A percentile compares a stretch with the other conserved stretches of the same genome.
phyloP scores from a whole-genome alignment of 192 early-diverging fungal species.

The Chytriomyces confervae region DNA sequence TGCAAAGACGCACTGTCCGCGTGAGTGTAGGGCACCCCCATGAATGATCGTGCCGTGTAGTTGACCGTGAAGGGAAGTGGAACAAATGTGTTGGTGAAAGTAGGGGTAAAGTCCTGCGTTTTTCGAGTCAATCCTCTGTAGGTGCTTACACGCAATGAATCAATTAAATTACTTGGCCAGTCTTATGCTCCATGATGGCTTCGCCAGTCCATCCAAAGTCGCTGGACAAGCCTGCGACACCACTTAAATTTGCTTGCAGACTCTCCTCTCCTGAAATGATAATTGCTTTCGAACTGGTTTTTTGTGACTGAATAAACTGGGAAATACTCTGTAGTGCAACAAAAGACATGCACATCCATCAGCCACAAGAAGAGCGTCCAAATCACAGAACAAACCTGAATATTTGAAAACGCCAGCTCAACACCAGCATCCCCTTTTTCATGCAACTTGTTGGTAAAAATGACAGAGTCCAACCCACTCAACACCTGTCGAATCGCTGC shows the following conservation, averaged over 20 bases:
- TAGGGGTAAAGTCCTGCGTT: constrained; percentile 48
- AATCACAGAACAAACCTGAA: constrained; percentile 35
- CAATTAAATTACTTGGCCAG: no score
- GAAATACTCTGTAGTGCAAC: constrained; percentile 43
- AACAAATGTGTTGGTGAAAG: constrained; percentile 72
- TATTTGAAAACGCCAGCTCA: constrained; percentile 43
- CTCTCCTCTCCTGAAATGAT: constrained; percentile 13
- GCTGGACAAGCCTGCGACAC: constrained; percentile 24
- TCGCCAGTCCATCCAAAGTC: constrained; percentile 21
- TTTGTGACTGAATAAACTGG: constrained; percentile 49
- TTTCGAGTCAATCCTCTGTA: background rate
- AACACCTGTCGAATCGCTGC: constrained; percentile 58
- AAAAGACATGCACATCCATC: constrained; percentile 10
- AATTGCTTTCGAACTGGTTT: constrained; percentile 37
- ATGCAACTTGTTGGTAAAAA: constrained; percentile 79
- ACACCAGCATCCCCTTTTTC: constrained; percentile 70
- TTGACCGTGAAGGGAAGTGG: constrained; percentile 87
- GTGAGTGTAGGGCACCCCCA: constrained; percentile 86
- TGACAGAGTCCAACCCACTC: constrained; percentile 71
- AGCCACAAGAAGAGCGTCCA: constrained; percentile 6
- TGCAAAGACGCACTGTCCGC: constrained; percentile 79
- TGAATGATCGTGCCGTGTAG: constrained; percentile 74
- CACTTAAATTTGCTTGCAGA: constrained; percentile 35
- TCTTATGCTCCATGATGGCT: background rate
- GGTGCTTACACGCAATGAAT: background rate